Evolutionary conservation across 768 basidiomycete species (phyloP).

Genomic region (Daedalea quercina): DNA sequence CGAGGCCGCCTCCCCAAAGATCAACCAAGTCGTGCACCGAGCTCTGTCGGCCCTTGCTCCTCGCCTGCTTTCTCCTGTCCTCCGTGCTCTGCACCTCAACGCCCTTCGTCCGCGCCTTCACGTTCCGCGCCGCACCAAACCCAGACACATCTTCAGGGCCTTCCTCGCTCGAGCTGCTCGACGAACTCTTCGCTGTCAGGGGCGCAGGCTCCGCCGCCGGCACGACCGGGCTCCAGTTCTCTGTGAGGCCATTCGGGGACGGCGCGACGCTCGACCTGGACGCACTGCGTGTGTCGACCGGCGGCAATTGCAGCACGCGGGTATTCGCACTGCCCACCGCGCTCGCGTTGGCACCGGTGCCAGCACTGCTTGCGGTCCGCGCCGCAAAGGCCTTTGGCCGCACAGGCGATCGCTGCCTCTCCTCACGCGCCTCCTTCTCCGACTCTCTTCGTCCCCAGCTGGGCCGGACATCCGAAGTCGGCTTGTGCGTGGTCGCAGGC

Average conservation of each 20-base stretch:
- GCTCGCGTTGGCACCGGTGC: background rate
- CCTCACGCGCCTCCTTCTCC: conserved; percentile 7
- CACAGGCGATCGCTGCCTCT: conserved; percentile 10
- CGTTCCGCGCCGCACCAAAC: conserved; percentile 42
- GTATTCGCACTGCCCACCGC: conserved; percentile 1
- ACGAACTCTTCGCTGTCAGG: conserved; percentile 10
- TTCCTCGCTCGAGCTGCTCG: conserved; percentile 52
- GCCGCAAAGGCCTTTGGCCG: conserved; percentile 15
- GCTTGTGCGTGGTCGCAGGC: background rate
- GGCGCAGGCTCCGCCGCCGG: conserved; percentile 11
- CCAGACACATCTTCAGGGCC: conserved; percentile 42
- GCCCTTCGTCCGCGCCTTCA: conserved; percentile 14
- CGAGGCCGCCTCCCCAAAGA: conserved; percentile 58
- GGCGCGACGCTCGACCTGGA: conserved; percentile 11
- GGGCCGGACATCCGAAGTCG: conserved; percentile 7
- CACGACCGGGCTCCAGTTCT: conserved; percentile 44
- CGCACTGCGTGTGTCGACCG: conserved; percentile 5
- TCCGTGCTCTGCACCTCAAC: background rate
- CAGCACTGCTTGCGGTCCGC: conserved; percentile 6
- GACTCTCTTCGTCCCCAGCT: conserved; percentile 10
- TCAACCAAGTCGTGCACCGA: conserved; percentile 83
- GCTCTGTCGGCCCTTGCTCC: conserved; percentile 57
- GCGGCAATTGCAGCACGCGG: conserved; percentile 9
- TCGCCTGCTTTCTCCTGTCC: conserved; percentile 24
- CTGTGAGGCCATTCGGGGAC: conserved; percentile 26